These are phyloP conservation scores for Ramaria sp. DNA, from an alignment of 768 basidiomycete genomes.

Conservation along the genomic window DNA sequence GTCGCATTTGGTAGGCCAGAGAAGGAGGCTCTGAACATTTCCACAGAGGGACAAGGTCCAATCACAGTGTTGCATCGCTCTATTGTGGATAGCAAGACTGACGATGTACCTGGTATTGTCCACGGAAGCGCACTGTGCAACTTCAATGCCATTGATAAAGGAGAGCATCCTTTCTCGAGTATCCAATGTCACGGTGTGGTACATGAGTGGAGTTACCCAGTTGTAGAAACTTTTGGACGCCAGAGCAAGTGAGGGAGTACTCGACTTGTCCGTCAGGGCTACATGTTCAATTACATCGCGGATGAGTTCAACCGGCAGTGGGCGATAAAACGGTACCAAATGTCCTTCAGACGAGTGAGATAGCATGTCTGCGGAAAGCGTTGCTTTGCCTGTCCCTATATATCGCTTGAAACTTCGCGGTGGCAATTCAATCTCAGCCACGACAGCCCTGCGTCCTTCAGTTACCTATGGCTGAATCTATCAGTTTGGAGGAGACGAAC, in stretches of 20 bases:
- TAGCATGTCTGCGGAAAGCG: too few relatives aligned
- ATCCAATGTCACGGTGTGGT: neutral
- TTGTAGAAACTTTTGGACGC: neutral
- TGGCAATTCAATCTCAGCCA: too few relatives aligned
- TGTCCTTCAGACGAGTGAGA: too few relatives aligned
- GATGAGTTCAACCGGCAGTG: constrained; percentile 1
- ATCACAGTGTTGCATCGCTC: neutral
- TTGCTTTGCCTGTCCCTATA: too few relatives aligned
- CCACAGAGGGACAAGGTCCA: constrained; percentile 6
- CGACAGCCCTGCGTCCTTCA: too few relatives aligned
- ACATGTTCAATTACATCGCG: constrained; percentile 2
- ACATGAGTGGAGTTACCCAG: constrained; percentile 7
- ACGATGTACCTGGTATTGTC: neutral
- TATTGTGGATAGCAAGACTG: neutral
- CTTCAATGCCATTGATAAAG: constrained; percentile 2
- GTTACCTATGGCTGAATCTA: constrained; percentile 63
- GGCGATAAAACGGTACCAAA: neutral
- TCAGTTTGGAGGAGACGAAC: constrained; percentile 91
- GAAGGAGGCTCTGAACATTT: neutral
- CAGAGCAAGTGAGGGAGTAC: neutral
- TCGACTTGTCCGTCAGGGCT: neutral
- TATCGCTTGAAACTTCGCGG: too few relatives aligned
- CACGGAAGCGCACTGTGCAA: constrained; percentile 1
- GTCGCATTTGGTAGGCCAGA: neutral
- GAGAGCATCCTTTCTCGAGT: neutral